A percentile compares a stretch with the other conserved stretches of the same genome.
phyloP scores from a whole-genome alignment of 2,329 filamentous ascomycete species.

The Delphinella strobiligena region DNA sequence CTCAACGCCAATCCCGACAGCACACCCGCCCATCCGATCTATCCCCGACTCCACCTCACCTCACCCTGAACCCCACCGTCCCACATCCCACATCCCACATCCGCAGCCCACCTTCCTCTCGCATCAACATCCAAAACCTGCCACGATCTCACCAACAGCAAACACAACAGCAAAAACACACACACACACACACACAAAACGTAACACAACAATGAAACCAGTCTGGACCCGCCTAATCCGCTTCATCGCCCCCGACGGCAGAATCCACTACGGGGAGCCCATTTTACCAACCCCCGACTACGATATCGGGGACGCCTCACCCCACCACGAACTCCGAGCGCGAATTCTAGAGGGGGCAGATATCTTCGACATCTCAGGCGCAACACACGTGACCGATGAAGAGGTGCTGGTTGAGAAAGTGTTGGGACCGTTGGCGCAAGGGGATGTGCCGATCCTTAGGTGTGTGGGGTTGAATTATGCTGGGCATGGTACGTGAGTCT shows the following conservation, averaged over 20 bases:
- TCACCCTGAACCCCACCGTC: too few relatives aligned
- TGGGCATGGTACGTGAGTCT: constrained; percentile 33
- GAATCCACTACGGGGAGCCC: neutral
- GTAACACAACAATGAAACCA: too few relatives aligned
- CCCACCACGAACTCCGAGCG: constrained; percentile 37
- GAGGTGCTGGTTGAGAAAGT: constrained; percentile 42
- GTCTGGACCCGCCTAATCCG: neutral
- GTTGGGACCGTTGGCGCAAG: constrained; percentile 38
- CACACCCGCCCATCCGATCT: too few relatives aligned
- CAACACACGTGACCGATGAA: constrained; percentile 41
- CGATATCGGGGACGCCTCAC: constrained; percentile 20
- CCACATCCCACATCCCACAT: too few relatives aligned
- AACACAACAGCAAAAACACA: too few relatives aligned
- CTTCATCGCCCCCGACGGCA: constrained; percentile 22
- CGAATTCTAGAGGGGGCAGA: constrained; percentile 37
- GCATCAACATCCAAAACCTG: too few relatives aligned
- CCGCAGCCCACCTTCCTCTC: too few relatives aligned
- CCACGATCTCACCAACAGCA: too few relatives aligned
- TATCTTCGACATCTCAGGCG: constrained; percentile 31
- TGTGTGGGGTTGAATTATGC: constrained; percentile 51
- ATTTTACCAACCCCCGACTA: constrained; percentile 11
- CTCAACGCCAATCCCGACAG: too few relatives aligned
- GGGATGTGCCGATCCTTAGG: constrained; percentile 44
- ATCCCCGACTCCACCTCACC: too few relatives aligned
- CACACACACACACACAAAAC: too few relatives aligned